Percentiles rank a stretch among this genome's conserved stretches.
phyloP scores from a whole-genome alignment of 148 eudicot species.

The Nepenthes gracilis region DNA sequence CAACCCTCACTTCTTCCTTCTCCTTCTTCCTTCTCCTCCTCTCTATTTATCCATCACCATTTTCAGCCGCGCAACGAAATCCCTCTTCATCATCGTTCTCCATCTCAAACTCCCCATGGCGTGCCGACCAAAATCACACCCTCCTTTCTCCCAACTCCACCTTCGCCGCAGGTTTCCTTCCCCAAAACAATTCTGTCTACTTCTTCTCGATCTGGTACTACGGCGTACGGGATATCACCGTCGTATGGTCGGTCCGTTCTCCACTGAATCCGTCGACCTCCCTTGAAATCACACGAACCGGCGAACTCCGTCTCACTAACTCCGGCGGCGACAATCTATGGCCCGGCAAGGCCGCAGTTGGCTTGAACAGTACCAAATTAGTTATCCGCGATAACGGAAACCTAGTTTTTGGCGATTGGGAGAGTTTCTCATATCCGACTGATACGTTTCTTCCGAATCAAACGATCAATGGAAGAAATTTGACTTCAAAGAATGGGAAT shows the following conservation, averaged over 20 bases:
- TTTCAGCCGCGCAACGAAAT: slow-evolving; percentile 11
- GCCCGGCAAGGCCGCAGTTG: background rate
- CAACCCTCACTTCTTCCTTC: background rate
- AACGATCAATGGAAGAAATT: slow-evolving; percentile 5
- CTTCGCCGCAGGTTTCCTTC: slow-evolving; percentile 55
- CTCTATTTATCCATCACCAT: slow-evolving; percentile 5
- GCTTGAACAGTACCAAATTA: slow-evolving; percentile 12
- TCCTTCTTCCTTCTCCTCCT: slow-evolving; percentile 2
- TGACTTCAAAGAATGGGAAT: slow-evolving; percentile 28
- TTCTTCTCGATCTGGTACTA: slow-evolving; percentile 51
- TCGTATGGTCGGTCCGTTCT: slow-evolving; percentile 45
- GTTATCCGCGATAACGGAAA: slow-evolving; percentile 29
- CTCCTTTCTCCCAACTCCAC: slow-evolving; percentile 41
- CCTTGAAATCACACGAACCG: slow-evolving; percentile 28
- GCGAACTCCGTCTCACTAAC: slow-evolving; percentile 25
- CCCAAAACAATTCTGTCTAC: slow-evolving; percentile 16
- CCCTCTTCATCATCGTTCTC: slow-evolving; percentile 22
- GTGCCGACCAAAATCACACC: slow-evolving; percentile 28
- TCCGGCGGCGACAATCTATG: slow-evolving; percentile 3
- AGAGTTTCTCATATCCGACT: slow-evolving; percentile 43
- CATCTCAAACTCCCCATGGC: slow-evolving; percentile 38
- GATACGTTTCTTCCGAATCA: slow-evolving; percentile 46
- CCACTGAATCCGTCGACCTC: slow-evolving; percentile 27
- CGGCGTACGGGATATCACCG: slow-evolving; percentile 12
- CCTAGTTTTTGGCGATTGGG: slow-evolving; percentile 33